phyloP scores from a whole-genome alignment of 345 rosid species.

The Hibiscus mutabilis region DNA sequence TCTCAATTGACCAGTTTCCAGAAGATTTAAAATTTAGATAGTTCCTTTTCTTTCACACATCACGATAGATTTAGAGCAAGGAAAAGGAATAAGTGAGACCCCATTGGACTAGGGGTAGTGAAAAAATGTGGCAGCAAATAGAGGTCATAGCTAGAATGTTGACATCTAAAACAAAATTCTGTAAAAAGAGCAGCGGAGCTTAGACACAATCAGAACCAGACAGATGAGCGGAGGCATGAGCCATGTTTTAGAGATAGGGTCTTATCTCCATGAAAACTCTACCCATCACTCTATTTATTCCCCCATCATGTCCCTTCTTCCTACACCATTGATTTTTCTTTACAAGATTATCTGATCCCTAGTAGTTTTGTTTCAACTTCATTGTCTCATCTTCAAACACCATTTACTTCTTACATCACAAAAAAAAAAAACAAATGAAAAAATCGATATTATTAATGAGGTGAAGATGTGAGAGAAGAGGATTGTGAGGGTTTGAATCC shows the following conservation, averaged over 20 bases:
- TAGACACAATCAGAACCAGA: background rate
- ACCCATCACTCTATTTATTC: background rate
- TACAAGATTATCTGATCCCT: background rate
- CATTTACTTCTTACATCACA: background rate
- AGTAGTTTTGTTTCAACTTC: background rate
- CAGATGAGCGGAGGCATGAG: background rate
- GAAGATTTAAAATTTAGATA: no score
- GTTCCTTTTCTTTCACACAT: background rate
- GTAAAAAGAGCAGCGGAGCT: background rate
- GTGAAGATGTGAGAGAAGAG: background rate
- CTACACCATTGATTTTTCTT: background rate
- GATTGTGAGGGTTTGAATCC: background rate
- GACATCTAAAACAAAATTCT: background rate
- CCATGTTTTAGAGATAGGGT: slow-evolving; percentile 12
- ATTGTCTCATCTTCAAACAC: background rate
- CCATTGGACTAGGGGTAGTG: background rate
- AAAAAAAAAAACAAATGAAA: background rate
- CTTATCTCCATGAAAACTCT: slow-evolving; percentile 2
- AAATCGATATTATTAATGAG: background rate
- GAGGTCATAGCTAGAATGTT: background rate
- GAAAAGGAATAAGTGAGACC: background rate
- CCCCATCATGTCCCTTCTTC: background rate
- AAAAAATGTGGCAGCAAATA: background rate
- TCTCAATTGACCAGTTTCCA: no score
- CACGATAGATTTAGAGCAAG: background rate